Percentiles rank a stretch among this genome's conserved stretches.
Evolutionary conservation across 2,329 filamentous ascomycete species (phyloP).

Genomic region (Onygenales sp.): DNA sequence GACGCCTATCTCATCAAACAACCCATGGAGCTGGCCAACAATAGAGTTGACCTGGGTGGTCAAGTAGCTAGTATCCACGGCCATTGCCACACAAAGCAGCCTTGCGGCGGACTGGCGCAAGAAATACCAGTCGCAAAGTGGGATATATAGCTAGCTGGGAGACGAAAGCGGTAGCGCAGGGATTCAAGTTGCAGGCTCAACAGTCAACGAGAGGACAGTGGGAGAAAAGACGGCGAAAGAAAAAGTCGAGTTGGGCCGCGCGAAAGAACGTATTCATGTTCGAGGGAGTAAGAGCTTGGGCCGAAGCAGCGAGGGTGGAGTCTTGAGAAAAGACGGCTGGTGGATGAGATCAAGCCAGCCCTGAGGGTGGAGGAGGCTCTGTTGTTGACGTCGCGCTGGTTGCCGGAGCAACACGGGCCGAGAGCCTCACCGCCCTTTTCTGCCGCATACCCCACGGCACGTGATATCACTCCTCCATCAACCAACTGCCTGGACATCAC

Average conservation of each 20-base stretch:
- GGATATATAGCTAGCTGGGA: background rate
- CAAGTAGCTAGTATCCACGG: constrained; percentile 85
- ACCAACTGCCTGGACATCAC: constrained; percentile 5
- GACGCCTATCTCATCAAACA: constrained; percentile 98
- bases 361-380: background rate
- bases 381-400: constrained; percentile 23
- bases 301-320: background rate
- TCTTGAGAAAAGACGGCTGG: background rate
- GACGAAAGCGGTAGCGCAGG: background rate
- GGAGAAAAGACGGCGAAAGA: background rate
- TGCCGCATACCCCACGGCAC: constrained; percentile 20
- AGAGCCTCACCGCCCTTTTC: constrained; percentile 20
- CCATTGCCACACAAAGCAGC: constrained; percentile 19
- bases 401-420: constrained; percentile 29
- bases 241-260: background rate
- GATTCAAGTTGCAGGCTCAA: background rate
- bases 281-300: background rate
- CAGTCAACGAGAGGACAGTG: background rate
- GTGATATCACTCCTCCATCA: constrained; percentile 5
- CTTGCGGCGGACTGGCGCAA: background rate
- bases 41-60: constrained; percentile 93
- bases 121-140: background rate
- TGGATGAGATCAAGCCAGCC: background rate
- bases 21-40: constrained; percentile 80
- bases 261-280: background rate